Percentiles rank a stretch among this genome's conserved stretches.
These are phyloP conservation scores for Pezicula radicicola DNA, from an alignment of 2,329 filamentous ascomycete species.

Conservation along the genomic window DNA sequence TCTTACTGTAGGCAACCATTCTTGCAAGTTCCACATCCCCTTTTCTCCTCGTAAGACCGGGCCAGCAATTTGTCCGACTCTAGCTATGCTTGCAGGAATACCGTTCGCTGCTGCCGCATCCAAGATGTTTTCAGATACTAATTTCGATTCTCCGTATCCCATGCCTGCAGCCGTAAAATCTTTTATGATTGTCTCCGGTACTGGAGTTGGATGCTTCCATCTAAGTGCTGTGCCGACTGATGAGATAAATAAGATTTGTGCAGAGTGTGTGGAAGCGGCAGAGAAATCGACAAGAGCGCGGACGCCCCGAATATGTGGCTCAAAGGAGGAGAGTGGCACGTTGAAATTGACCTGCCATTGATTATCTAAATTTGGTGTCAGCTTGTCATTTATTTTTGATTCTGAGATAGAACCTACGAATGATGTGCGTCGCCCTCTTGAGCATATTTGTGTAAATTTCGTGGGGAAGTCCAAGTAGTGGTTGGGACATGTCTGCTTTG, in stretches of 20 bases:
- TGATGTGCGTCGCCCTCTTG: slow-evolving; percentile 15
- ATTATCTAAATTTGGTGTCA: slow-evolving; percentile 6
- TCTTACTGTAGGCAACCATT: slow-evolving; percentile 48
- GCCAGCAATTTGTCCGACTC: slow-evolving; percentile 46
- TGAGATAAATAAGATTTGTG: slow-evolving; percentile 23
- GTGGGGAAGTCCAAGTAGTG: slow-evolving; percentile 42
- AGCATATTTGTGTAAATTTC: neutral
- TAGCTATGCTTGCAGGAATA: slow-evolving; percentile 36
- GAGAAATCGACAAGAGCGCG: slow-evolving; percentile 31
- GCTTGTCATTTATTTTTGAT: neutral
- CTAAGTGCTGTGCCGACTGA: slow-evolving; percentile 19
- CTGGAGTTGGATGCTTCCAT: slow-evolving; percentile 9
- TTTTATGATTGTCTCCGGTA: slow-evolving; percentile 31
- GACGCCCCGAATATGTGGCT: slow-evolving; percentile 32
- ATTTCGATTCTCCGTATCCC: slow-evolving; percentile 23
- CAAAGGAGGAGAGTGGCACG: slow-evolving; percentile 29
- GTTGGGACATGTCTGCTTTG: slow-evolving; percentile 42
- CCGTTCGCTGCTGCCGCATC: slow-evolving; percentile 34
- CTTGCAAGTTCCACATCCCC: slow-evolving; percentile 51
- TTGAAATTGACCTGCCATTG: slow-evolving; percentile 36
- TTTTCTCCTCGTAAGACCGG: slow-evolving; percentile 24
- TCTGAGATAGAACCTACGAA: slow-evolving; percentile 32
- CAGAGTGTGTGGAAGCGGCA: neutral
- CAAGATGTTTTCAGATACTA: slow-evolving; percentile 33
- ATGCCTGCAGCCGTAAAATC: slow-evolving; percentile 28